phyloP scores from a whole-genome alignment of 495 filamentous ascomycete genomes.

The Thozetella sp. region DNA sequence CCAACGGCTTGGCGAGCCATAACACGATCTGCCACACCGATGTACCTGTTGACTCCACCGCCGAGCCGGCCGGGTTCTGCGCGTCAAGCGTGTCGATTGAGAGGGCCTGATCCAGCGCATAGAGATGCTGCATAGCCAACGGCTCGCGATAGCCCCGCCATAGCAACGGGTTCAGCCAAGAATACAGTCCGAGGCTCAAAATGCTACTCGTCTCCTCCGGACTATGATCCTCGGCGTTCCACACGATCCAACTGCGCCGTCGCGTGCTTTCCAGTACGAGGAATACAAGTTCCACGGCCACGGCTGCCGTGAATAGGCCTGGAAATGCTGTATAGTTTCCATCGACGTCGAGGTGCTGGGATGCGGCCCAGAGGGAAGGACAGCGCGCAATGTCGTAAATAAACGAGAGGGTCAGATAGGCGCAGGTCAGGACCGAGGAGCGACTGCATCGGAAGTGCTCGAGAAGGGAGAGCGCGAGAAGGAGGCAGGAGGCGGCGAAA shows the following conservation, averaged over 20 bases:
- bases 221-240: slow-evolving; percentile 40
- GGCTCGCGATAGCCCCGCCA: slow-evolving; percentile 40
- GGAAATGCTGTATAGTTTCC: slow-evolving; percentile 14
- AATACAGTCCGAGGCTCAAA: slow-evolving; percentile 53
- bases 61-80: slow-evolving; percentile 28
- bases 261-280: slow-evolving; percentile 50
- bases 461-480: slow-evolving; percentile 50
- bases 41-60: slow-evolving; percentile 1
- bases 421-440: slow-evolving; percentile 57
- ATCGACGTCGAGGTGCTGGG: not conserved
- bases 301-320: slow-evolving; percentile 42
- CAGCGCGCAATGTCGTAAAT: slow-evolving; percentile 54
- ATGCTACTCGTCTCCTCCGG: slow-evolving; percentile 59
- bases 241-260: slow-evolving; percentile 37
- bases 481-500: slow-evolving; percentile 19
- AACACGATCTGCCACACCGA: slow-evolving; percentile 11
- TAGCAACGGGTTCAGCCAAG: slow-evolving; percentile 62
- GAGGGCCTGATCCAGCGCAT: slow-evolving; percentile 47
- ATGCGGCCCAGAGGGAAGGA: slow-evolving; percentile 45
- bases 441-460: slow-evolving; percentile 54
- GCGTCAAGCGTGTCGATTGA: slow-evolving; percentile 40
- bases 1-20: slow-evolving; percentile 12
- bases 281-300: slow-evolving; percentile 46
- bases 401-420: slow-evolving; percentile 57
- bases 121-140: slow-evolving; percentile 47